Conservation (phyloP, 2,329 filamentous ascomycete genomes). For the Diaporthe caulivora region DNA sequence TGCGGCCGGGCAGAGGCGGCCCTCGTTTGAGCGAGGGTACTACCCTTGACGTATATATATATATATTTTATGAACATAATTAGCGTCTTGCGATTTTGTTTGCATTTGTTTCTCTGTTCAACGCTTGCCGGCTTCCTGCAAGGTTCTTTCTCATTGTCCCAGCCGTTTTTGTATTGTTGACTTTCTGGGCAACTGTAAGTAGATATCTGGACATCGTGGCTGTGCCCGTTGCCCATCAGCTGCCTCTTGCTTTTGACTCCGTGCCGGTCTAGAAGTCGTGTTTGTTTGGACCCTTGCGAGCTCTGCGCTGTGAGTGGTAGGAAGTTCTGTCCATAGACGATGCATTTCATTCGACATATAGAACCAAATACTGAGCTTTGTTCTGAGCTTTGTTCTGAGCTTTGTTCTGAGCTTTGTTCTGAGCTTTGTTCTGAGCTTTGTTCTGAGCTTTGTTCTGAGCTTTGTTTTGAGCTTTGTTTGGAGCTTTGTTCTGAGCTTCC, state of each 20-base stretch:
- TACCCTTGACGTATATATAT: background rate
- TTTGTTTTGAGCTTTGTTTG: too few species aligned
- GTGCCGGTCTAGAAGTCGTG: background rate
- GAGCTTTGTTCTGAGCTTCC: background rate
- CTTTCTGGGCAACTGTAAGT: background rate
- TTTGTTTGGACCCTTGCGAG: background rate
- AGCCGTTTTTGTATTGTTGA: background rate
- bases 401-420: too few species aligned
- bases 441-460: too few species aligned
- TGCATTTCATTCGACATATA: background rate
- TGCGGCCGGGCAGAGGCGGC: background rate
- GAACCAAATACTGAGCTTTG: background rate
- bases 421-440: too few species aligned
- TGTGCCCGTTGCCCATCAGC: background rate
- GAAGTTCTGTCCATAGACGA: background rate
- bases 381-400: too few species aligned
- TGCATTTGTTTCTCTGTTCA: background rate
- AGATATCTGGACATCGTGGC: background rate
- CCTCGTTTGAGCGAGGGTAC: constrained; percentile 16
- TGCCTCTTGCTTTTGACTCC: background rate
- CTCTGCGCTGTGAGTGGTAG: background rate
- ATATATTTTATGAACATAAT: background rate
- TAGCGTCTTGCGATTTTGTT: background rate
- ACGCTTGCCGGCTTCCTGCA: background rate
- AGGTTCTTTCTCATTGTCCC: background rate